Base-by-base conservation (phyloP, 345 rosid species). In the Melaleuca quinquenervia region DNA sequence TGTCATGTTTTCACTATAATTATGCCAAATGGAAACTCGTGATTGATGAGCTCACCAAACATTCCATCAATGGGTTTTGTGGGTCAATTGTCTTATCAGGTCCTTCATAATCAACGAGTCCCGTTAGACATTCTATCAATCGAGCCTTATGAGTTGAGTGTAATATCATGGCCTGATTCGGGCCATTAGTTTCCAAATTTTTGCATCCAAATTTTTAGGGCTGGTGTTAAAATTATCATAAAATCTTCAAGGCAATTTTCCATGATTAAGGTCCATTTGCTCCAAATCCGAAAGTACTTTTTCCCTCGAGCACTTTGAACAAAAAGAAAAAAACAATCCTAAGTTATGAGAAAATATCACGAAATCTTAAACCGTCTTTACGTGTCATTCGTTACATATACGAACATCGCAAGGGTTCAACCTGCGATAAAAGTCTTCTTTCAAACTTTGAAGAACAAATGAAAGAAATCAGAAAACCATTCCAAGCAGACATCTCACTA, bases 251-350 rank as follows among this genome's bases (percentile, higher is more conserved):
- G 27, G n/a, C n/a, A 55, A 1, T 22, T 22, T 54, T 54, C 10
- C 24, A 10, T 55, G 22, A 22, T 8, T 55, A 55, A 22, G 60
- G 27, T 55, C 27, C 22, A 55, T 11, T 8, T 9, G n/a, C 24
- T 55, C 6, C 24, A 55, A 24, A 24, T 55, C 27, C 24, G 22
- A 55, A 22, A 24, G 27, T 22, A 24, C n/a, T 4, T 24, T 55
- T 55, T 55, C 27, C 27, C 60, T 22, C 6, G 11, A 1, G 7
- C 15, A 15, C 20, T 52, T 52, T 6, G 6, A 16, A 52, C 54
- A 18, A 6, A 16, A 52, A 24, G 0, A 55, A 5, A 0, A 55
- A 5, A 0, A 1, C 2, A 1, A 24, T 55, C 24, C 27, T 22
- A 55, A 55, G 60, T 56, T 24, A 0, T 24, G 10, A 55, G 24